Percentiles rank a stretch among this genome's conserved stretches.
Conservation (phyloP, 2,329 filamentous ascomycete genomes). For the Pseudocercospora fijiensis region DNA sequence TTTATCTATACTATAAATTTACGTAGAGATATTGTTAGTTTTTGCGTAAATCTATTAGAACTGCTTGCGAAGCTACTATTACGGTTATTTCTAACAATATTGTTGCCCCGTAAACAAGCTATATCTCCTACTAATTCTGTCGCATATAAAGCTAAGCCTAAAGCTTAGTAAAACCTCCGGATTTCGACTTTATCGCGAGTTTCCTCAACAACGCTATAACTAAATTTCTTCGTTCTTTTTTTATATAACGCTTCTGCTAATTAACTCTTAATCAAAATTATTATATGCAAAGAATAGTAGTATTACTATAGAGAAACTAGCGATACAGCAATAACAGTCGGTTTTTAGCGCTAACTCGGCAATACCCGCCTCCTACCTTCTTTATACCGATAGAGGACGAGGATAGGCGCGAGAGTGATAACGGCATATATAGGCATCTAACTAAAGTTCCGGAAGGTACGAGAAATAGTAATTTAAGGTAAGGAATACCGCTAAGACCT, state of each 20-base stretch:
- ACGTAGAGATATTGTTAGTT: not conserved
- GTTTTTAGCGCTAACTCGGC: not conserved
- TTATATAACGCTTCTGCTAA: not conserved
- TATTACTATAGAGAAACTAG: not conserved
- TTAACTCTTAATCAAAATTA: not conserved
- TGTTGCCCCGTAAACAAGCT: not conserved
- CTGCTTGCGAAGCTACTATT: too few relatives aligned
- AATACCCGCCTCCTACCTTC: not conserved
- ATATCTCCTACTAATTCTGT: not conserved
- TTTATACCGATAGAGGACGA: not conserved
- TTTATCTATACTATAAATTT: slow-evolving; percentile 1
- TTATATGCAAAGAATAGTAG: not conserved
- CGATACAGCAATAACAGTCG: not conserved
- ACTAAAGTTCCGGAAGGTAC: too few relatives aligned
- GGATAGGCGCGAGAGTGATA: not conserved
- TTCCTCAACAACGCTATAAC: not conserved
- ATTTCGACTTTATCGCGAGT: too few relatives aligned
- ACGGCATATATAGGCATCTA: not conserved
- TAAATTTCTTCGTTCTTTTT: not conserved
- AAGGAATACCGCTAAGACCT: too few relatives aligned
- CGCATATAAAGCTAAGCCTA: not conserved
- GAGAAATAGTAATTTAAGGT: too few relatives aligned
- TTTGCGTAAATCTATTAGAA: not conserved
- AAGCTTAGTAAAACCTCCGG: too few relatives aligned
- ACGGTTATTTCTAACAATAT: too few relatives aligned